phyloP scores from a whole-genome alignment of 1,139 yeast species.

The Candida tunisiensis region DNA sequence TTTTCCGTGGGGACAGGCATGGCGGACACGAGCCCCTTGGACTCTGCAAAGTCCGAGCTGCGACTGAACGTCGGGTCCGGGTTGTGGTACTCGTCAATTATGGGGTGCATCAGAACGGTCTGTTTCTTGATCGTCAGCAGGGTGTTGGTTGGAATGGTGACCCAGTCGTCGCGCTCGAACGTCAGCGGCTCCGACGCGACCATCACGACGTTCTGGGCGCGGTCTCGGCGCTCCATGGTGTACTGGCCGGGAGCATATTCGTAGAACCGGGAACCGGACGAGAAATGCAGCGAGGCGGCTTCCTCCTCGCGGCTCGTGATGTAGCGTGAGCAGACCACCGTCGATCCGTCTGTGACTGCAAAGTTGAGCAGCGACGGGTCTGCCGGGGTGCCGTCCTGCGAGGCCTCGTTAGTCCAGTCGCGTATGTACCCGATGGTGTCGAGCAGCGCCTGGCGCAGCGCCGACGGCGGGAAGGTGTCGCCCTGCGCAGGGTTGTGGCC shows the following conservation, averaged over 20 bases:
- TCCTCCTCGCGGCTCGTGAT: conserved; percentile 82
- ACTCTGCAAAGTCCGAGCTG: conserved; percentile 68
- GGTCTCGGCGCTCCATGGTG: conserved; percentile 82
- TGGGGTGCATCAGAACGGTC: conserved; percentile 82
- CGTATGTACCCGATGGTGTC: conserved; percentile 60
- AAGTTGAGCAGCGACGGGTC: conserved; percentile 87
- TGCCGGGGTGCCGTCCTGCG: conserved; percentile 14
- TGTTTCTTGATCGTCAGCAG: conserved; percentile 69
- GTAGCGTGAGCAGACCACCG: conserved; percentile 80
- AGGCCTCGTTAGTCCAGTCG: conserved; percentile 43
- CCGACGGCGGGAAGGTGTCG: conserved; percentile 37
- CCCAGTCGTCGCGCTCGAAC: conserved; percentile 95
- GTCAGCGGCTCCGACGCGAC: conserved; percentile 94
- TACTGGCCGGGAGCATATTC: conserved; percentile 77
- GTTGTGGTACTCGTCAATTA: conserved; percentile 76
- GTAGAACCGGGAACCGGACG: conserved; percentile 81
- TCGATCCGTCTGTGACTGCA: conserved; percentile 87
- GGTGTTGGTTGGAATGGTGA: conserved; percentile 89
- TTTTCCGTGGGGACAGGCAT: conserved; percentile 40
- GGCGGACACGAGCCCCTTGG: conserved; percentile 87
- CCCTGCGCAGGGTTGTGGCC: conserved; percentile 51
- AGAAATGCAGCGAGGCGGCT: conserved; percentile 90
- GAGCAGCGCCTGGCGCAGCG: conserved; percentile 50
- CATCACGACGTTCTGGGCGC: conserved; percentile 90
- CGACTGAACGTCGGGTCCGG: conserved; percentile 50